Evolutionary conservation across 2,329 filamentous ascomycete genomes (phyloP).

Genomic region (Beauveria caledonica): DNA sequence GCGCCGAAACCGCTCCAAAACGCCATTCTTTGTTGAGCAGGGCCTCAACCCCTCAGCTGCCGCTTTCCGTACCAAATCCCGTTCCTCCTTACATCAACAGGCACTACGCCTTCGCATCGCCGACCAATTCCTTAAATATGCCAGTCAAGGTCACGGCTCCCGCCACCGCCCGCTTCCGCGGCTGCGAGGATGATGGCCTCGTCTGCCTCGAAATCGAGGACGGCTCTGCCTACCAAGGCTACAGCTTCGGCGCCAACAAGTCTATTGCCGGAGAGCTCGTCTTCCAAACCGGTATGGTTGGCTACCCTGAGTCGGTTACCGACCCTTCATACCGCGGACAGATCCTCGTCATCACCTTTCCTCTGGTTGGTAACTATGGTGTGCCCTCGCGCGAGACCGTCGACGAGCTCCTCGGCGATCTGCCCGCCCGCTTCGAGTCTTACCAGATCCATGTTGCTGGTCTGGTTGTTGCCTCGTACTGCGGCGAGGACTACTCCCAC

Average conservation of each 20-base stretch:
- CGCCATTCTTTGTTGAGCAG: neutral
- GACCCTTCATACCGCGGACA: constrained; percentile 85
- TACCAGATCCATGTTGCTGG: constrained; percentile 89
- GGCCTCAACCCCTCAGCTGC: constrained; percentile 14
- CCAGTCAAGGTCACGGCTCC: constrained; percentile 36
- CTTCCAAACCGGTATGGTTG: constrained; percentile 99
- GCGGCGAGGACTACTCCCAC: constrained; percentile 92
- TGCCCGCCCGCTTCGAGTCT: constrained; percentile 91
- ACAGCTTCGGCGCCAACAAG: constrained; percentile 93
- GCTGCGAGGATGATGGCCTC: constrained; percentile 48
- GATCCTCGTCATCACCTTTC: constrained; percentile 94
- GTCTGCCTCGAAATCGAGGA: constrained; percentile 90
- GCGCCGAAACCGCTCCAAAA: neutral
- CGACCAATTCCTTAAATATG: constrained; percentile 20
- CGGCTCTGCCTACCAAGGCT: constrained; percentile 83
- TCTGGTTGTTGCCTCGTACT: constrained; percentile 83
- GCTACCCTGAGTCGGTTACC: constrained; percentile 89
- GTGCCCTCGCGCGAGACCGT: constrained; percentile 80
- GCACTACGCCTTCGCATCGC: neutral
- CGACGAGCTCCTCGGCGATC: constrained; percentile 75
- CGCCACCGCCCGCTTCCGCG: constrained; percentile 52
- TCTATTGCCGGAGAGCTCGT: constrained; percentile 94
- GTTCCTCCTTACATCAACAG: constrained; percentile 2
- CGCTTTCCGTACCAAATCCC: neutral
- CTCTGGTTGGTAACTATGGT: constrained; percentile 93